Conservation (phyloP, 2,329 filamentous ascomycete species). For the Ophiostoma montium region DNA sequence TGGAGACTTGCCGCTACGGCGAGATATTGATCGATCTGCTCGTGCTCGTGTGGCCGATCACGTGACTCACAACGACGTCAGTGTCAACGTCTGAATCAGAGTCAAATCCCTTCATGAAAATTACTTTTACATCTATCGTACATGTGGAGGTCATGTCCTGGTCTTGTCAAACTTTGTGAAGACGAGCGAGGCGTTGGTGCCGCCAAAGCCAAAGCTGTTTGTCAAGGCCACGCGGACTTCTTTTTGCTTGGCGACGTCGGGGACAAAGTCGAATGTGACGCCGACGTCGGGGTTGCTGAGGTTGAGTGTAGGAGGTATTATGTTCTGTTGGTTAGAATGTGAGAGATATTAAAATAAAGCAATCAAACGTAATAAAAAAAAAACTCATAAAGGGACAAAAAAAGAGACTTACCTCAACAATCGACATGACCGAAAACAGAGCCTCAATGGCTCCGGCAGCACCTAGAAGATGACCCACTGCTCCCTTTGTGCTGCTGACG, state of each 20-base stretch:
- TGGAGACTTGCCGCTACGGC: background rate
- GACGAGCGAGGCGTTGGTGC: constrained; percentile 83
- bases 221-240: constrained; percentile 63
- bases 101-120: background rate
- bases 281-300: constrained; percentile 51
- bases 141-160: background rate
- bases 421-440: constrained; percentile 66
- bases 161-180: constrained; percentile 39
- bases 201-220: constrained; percentile 96
- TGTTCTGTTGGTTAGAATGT: constrained; percentile 37
- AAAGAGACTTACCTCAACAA: constrained; percentile 50
- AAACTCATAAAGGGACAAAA: too few relatives aligned
- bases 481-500: constrained; percentile 87
- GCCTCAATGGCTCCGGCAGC: constrained; percentile 86
- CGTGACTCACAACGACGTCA: background rate
- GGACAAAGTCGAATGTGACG: constrained; percentile 76
- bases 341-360: constrained; percentile 9
- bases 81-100: background rate
- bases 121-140: background rate
- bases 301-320: constrained; percentile 78
- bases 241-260: constrained; percentile 54
- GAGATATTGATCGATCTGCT: background rate
- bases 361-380: too few relatives aligned
- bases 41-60: background rate
- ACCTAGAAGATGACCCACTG: constrained; percentile 80